A percentile compares a stretch with the other conserved stretches of the same genome.
Conservation (phyloP, 2,329 filamentous ascomycete species). For the Lecanicillium sp. region DNA sequence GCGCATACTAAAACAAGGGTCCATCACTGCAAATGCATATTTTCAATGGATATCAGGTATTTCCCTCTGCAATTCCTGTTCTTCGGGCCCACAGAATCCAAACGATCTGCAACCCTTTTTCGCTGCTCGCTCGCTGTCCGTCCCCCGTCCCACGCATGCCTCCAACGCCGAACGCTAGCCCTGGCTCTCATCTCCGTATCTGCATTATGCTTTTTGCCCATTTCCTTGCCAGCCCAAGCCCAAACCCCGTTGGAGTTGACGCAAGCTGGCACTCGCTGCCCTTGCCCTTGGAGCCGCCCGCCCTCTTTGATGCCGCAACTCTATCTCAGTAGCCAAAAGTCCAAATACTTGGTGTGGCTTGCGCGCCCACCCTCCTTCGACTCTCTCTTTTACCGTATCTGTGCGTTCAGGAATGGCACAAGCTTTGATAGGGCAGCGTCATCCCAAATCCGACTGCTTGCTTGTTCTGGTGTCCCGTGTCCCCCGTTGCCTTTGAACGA, state of each 20-base stretch:
- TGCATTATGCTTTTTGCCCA: too few species aligned
- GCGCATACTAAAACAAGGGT: too few species aligned
- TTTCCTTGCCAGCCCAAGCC: background rate
- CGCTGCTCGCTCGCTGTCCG: background rate
- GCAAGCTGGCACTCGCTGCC: background rate
- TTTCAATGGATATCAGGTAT: background rate
- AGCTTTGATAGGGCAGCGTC: conserved; percentile 6
- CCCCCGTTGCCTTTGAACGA: too few species aligned
- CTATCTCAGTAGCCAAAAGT: background rate
- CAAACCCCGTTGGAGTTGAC: conserved; percentile 7
- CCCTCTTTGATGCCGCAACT: conserved; percentile 1
- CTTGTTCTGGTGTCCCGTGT: background rate
- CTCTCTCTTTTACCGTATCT: background rate
- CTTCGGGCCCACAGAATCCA: background rate
- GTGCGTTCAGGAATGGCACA: background rate
- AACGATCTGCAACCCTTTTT: conserved; percentile 1
- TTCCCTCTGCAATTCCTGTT: background rate
- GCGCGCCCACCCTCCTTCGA: background rate
- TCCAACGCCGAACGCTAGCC: conserved; percentile 6
- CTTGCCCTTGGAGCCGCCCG: too few species aligned
- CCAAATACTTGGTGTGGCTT: background rate
- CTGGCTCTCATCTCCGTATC: conserved; percentile 7
- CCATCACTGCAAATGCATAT: too few species aligned
- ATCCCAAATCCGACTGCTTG: conserved; percentile 1
- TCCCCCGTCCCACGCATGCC: background rate